A percentile compares a stretch with the other conserved stretches of the same genome.
Conservation (phyloP, 1,284 basidiomycete species). For the Marasmius sp. region DNA sequence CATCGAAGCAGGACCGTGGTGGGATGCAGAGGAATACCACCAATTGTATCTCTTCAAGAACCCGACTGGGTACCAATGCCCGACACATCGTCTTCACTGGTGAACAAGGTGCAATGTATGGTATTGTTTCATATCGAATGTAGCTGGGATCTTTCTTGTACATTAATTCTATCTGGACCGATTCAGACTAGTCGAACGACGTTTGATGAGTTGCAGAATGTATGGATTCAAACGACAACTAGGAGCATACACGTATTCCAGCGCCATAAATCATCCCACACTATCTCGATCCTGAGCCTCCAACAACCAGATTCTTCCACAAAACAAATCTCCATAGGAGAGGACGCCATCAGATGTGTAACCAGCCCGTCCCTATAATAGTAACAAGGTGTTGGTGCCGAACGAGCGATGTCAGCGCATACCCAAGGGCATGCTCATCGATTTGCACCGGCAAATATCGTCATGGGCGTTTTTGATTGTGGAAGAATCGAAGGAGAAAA, state of each 20-base stretch:
- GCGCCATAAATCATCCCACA: too few species aligned
- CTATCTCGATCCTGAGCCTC: too few species aligned
- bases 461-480: constrained; percentile 51
- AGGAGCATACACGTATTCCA: neutral
- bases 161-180: neutral
- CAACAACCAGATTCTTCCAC: neutral
- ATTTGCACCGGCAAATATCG: constrained; percentile 42
- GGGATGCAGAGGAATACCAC: constrained; percentile 84
- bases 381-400: constrained; percentile 51
- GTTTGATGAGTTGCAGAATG: neutral
- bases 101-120: constrained; percentile 17
- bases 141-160: neutral
- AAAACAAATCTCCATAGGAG: constrained; percentile 6
- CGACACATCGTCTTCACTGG: constrained; percentile 49
- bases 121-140: neutral
- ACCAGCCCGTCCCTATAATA: constrained; percentile 45
- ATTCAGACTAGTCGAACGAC: too few species aligned
- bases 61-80: constrained; percentile 47
- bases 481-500: constrained; percentile 43
- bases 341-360: constrained; percentile 41
- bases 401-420: constrained; percentile 52
- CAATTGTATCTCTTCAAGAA: constrained; percentile 80
- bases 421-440: constrained; percentile 45
- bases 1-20: constrained; percentile 68
- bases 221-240: neutral